Evolutionary conservation across 2,329 filamentous ascomycete genomes (phyloP), one percentile per base, ranked within the genome.

Genomic region (Penicillium sclerotiorum): DNA sequence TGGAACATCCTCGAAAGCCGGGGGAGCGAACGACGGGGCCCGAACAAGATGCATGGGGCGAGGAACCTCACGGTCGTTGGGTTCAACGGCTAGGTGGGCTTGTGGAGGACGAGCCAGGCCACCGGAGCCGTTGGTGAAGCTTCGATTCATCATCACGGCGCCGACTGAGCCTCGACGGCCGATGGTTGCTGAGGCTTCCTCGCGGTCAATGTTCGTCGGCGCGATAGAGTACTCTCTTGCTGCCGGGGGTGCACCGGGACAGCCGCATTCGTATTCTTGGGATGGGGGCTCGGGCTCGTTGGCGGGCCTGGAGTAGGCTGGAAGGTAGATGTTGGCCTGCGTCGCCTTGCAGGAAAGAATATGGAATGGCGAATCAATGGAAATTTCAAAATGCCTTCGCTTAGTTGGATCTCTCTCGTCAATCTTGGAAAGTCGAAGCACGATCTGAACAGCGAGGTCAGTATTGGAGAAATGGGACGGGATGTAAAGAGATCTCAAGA

Each of bases 271-370:
- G 52, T 72, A 86, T 77, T 57, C 82, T 74, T 62, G 85, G 73
- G 66, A 81, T 77, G 45, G 78, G 67, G 36, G 77, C 66, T 68
- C 75, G 25, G 66, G 79, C 47, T 75, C 76, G 59, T 68, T 62
- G 47, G 80, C 77, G 8, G 80, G 80, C 48, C 74, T 80, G 8
- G 83, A 85, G 68, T 96, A 96, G 13, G 89, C 88, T 0, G 92
- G 92, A 9, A 96, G 80, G 11, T 85, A 85, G 21, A 88, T 95
- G 70, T 96, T 96, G 42, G 89, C 87, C 67, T 94, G 89, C 1
- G 90, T 95, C n/a, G 92, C 91, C 55, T 89, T 89, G 74, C 92
- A 96, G 55, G 92, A 93, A 40, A 96, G 86, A 38, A 96, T 90
- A 54, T 93, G 93, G 67, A 96, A 93, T 1, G 92, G 92, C 1